Evolutionary conservation across 2,329 filamentous ascomycete species (phyloP).

Genomic region (Verticillium longisporum): DNA sequence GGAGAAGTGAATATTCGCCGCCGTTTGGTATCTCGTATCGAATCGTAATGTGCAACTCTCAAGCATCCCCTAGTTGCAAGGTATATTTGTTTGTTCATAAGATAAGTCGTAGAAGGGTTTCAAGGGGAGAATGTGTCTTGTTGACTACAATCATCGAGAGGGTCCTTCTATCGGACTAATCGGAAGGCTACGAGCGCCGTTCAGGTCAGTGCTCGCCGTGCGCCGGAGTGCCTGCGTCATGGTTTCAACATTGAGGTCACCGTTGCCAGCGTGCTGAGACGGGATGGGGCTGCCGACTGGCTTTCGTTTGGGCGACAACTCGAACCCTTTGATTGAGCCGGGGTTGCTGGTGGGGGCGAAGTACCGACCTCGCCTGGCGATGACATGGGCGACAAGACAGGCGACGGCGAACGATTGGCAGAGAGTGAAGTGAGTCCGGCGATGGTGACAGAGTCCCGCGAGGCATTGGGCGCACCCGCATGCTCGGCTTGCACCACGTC

Average conservation of each 20-base stretch:
- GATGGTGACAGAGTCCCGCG: slow-evolving; percentile 63
- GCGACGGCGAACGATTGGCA: slow-evolving; percentile 67
- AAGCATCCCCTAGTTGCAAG: not conserved
- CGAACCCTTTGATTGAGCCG: slow-evolving; percentile 66
- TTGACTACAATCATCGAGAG: not conserved
- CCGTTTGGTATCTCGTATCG: not conserved
- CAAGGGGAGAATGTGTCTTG: not conserved
- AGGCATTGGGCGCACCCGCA: slow-evolving; percentile 32
- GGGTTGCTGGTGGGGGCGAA: slow-evolving; percentile 74
- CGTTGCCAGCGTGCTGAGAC: slow-evolving; percentile 44
- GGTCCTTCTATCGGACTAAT: slow-evolving; percentile 46
- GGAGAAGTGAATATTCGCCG: not conserved
- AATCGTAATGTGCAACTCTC: not conserved
- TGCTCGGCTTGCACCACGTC: slow-evolving; percentile 78
- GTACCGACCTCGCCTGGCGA: slow-evolving; percentile 56
- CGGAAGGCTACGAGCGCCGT: slow-evolving; percentile 46
- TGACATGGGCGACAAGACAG: slow-evolving; percentile 71
- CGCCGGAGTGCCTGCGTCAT: slow-evolving; percentile 85
- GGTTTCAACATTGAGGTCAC: slow-evolving; percentile 83
- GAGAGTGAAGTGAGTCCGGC: slow-evolving; percentile 59
- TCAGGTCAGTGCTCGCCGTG: slow-evolving; percentile 77
- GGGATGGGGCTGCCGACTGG: slow-evolving; percentile 58
- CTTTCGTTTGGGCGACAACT: slow-evolving; percentile 57
- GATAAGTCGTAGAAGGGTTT: not conserved
- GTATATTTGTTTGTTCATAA: not conserved